These are phyloP conservation scores for Allium sativum DNA, from an alignment of 106 monocot species.

Conservation along the genomic window DNA sequence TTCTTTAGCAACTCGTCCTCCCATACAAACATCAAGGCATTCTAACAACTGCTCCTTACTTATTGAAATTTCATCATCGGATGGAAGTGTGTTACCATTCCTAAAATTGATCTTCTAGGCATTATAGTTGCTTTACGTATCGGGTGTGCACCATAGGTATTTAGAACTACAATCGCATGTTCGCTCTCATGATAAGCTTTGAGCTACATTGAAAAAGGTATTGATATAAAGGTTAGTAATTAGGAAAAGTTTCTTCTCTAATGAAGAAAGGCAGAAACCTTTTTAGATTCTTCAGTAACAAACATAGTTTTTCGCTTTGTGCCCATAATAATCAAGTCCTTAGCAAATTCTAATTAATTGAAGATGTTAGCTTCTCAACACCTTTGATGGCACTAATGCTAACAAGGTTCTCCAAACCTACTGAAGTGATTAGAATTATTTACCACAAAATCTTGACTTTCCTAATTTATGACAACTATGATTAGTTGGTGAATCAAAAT, in stretches of 20 bases:
- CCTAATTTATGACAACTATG: too few relatives aligned
- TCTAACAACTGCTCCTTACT: slow-evolving; percentile 89
- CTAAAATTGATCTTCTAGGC: slow-evolving; percentile 78
- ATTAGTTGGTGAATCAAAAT: neutral
- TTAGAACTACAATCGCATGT: slow-evolving; percentile 89
- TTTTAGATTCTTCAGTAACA: slow-evolving; percentile 85
- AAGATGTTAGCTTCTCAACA: slow-evolving; percentile 46
- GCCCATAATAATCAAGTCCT: slow-evolving; percentile 94
- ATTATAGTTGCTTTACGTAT: slow-evolving; percentile 97
- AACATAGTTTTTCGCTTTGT: slow-evolving; percentile 89
- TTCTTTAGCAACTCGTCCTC: slow-evolving; percentile 96
- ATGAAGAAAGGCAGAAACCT: slow-evolving; percentile 20
- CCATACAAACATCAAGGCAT: slow-evolving; percentile 98
- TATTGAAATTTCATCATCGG: slow-evolving; percentile 87
- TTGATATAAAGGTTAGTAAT: neutral
- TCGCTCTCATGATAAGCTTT: slow-evolving; percentile 98
- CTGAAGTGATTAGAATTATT: neutral
- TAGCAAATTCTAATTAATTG: slow-evolving; percentile 86
- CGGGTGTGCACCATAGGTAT: slow-evolving; percentile 90
- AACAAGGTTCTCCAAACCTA: slow-evolving; percentile 94
- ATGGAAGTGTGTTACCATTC: slow-evolving; percentile 95
- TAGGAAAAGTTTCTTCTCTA: neutral
- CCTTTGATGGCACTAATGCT: slow-evolving; percentile 96
- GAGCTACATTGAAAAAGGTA: slow-evolving; percentile 37
- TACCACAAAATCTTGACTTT: neutral